phyloP scores from a whole-genome alignment of 768 basidiomycete species.

The Suillus brevipes region DNA sequence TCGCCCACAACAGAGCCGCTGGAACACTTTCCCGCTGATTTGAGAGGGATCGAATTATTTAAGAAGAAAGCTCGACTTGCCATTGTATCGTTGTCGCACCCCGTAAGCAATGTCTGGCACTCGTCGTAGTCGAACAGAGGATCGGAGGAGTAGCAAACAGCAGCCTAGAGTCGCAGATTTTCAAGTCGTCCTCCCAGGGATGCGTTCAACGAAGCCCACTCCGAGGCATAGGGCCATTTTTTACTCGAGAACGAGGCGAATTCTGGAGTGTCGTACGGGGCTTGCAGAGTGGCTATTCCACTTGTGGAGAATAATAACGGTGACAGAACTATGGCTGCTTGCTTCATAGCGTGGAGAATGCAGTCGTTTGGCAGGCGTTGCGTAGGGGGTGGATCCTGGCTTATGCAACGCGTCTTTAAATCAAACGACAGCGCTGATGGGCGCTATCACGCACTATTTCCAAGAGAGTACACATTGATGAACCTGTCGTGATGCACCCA shows the following conservation, averaged over 20 bases:
- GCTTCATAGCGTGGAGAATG: not conserved
- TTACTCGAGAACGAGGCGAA: constrained; percentile 4
- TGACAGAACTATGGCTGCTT: not conserved
- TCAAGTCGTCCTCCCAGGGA: constrained; percentile 14
- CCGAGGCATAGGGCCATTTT: constrained; percentile 14
- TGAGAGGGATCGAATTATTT: not conserved
- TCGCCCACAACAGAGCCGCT: constrained; percentile 22
- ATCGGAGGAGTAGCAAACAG: constrained; percentile 12
- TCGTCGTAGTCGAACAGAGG: constrained; percentile 12
- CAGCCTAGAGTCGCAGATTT: constrained; percentile 19
- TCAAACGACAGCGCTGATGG: not conserved
- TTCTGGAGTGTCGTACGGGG: not conserved
- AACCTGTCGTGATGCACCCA: not conserved
- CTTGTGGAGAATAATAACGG: not conserved
- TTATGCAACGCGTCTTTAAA: not conserved
- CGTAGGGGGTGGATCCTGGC: not conserved
- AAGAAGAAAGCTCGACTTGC: constrained; percentile 5
- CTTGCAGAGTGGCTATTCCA: not conserved
- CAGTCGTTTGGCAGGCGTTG: not conserved
- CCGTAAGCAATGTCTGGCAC: constrained; percentile 14
- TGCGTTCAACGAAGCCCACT: constrained; percentile 14
- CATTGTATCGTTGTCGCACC: constrained; percentile 14
- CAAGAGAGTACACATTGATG: not conserved
- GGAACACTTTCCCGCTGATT: constrained; percentile 21
- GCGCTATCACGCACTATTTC: not conserved